These are phyloP conservation scores for Withania somnifera DNA, from an alignment of 305 asterid species.

Conservation along the genomic window DNA sequence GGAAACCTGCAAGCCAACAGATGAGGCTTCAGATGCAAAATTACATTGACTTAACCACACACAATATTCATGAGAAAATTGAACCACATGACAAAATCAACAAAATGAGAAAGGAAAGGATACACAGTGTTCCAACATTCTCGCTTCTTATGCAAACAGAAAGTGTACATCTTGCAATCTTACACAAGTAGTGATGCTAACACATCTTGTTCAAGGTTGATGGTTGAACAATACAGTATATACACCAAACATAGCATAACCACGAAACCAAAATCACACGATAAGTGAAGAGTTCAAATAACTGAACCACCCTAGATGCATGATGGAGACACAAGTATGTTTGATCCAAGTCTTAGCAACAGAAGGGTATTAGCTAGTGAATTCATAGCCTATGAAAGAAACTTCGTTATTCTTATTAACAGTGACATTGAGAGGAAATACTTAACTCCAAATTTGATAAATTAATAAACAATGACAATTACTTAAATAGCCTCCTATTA, in stretches of 20 bases:
- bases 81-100: not conserved
- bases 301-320: not conserved
- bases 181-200: not conserved
- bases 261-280: not conserved
- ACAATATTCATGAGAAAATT: not conserved
- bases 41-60: not conserved
- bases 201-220: not conserved
- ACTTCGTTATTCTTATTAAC: not conserved
- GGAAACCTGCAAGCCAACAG: conserved; percentile 17
- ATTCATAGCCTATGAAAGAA: not conserved
- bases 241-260: not conserved
- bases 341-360: not conserved
- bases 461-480: not conserved
- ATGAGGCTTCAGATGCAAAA: not conserved
- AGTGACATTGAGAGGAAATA: not conserved
- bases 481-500: not conserved
- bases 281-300: not conserved
- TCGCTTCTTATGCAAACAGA: not conserved
- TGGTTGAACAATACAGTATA: not conserved
- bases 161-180: not conserved
- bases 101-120: not conserved
- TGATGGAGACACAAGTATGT: not conserved
- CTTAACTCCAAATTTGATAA: not conserved
- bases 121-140: not conserved
- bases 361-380: not conserved